Percentiles rank a stretch among this genome's conserved stretches.
These are phyloP conservation scores for Termitomyces sp. DNA, from an alignment of 768 basidiomycete genomes.

Conservation along the genomic window DNA sequence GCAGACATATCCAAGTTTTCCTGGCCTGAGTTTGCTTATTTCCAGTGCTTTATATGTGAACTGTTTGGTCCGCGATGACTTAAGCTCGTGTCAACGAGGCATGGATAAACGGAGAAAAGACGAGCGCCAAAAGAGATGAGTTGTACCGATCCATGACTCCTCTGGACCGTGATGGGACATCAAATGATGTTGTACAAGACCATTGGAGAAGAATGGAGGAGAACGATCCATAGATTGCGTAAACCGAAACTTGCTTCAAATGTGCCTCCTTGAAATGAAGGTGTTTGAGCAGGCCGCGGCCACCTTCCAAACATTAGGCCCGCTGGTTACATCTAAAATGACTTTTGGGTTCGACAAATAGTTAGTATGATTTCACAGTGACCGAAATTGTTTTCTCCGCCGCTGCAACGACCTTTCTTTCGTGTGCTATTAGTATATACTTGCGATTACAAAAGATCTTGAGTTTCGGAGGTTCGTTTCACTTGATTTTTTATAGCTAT, in stretches of 20 bases:
- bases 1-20: slow-evolving; percentile 1
- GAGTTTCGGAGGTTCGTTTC: slow-evolving; percentile 41
- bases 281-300: neutral
- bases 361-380: too few species aligned
- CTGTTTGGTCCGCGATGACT: neutral
- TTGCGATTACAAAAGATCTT: slow-evolving; percentile 3
- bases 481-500: slow-evolving; percentile 34
- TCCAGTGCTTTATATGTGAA: neutral
- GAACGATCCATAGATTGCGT: neutral
- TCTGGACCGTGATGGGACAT: too few species aligned
- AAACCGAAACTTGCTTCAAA: neutral
- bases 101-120: neutral
- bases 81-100: neutral
- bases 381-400: too few species aligned
- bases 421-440: neutral
- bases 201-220: neutral
- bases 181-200: neutral
- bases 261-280: neutral
- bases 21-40: neutral
- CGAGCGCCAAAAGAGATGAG: neutral
- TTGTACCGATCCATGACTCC: neutral
- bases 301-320: neutral
- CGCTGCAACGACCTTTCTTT: neutral
- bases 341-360: neutral
- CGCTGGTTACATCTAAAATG: neutral